These are phyloP conservation scores for Heritiera fomes DNA, from an alignment of 345 rosid species.

Conservation along the genomic window DNA sequence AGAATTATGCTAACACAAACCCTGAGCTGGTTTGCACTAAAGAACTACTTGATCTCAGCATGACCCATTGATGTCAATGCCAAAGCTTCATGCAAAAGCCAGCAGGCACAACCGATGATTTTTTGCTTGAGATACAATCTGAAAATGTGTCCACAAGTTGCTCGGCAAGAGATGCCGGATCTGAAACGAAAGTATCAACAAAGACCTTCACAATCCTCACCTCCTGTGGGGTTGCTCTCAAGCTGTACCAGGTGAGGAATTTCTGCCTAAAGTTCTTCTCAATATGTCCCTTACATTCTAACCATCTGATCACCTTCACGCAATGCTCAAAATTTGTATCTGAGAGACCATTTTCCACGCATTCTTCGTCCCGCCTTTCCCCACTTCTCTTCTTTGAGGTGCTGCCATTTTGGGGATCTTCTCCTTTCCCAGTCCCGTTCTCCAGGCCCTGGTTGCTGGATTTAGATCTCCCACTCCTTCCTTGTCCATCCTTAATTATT, in stretches of 20 bases:
- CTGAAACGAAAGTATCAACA: conserved; percentile 67
- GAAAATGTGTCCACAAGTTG: conserved; percentile 93
- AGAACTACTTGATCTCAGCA: conserved; percentile 17
- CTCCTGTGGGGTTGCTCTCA: conserved; percentile 78
- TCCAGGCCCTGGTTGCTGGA: conserved; percentile 42
- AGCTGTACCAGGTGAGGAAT: conserved; percentile 95
- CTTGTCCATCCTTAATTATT: conserved; percentile 50
- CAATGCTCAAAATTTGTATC: conserved; percentile 71
- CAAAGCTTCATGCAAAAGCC: conserved; percentile 91
- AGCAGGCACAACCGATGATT: conserved; percentile 56
- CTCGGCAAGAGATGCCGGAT: conserved; percentile 78
- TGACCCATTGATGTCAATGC: conserved; percentile 49
- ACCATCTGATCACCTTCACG: conserved; percentile 73
- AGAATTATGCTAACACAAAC: conserved; percentile 40
- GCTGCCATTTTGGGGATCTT: conserved; percentile 59
- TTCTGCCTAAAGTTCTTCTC: conserved; percentile 93
- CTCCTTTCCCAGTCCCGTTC: conserved; percentile 39
- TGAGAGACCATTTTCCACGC: conserved; percentile 44
- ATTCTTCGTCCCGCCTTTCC: conserved; percentile 46
- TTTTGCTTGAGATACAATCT: conserved; percentile 59
- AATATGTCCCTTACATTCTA: conserved; percentile 84
- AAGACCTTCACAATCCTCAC: conserved; percentile 78
- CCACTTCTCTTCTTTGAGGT: conserved; percentile 52
- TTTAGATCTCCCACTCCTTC: conserved; percentile 49
- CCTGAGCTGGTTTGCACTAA: conserved; percentile 17